Evolutionary conservation across 441 rosid species (phyloP).

Genomic region (Gossypium davidsonii): DNA sequence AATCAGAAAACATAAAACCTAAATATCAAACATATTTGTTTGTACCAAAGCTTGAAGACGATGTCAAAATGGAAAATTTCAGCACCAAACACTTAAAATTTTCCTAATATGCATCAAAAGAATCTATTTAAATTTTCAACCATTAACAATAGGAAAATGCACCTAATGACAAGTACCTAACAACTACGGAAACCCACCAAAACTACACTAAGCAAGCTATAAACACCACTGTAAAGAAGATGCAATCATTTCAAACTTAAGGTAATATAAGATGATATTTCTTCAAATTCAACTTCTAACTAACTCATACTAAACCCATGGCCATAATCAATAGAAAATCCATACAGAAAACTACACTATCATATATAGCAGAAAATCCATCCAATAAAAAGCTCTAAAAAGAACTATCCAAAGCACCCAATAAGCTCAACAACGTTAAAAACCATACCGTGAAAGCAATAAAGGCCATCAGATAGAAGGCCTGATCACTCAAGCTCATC

Average conservation of each 20-base stretch:
- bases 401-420: slow-evolving; percentile 9
- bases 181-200: neutral
- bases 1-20: neutral
- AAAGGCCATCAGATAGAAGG: slow-evolving; percentile 66
- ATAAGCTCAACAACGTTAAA: neutral
- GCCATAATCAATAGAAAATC: neutral
- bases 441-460: slow-evolving; percentile 69
- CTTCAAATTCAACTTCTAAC: neutral
- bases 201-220: neutral
- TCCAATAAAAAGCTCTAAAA: neutral
- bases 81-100: slow-evolving; percentile 1
- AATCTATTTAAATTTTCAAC: neutral
- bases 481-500: slow-evolving; percentile 58
- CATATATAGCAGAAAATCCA: neutral
- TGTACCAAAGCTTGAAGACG: neutral
- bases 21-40: slow-evolving; percentile 13
- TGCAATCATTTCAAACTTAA: neutral
- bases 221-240: neutral
- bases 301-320: neutral
- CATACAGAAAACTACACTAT: neutral
- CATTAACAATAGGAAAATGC: neutral
- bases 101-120: neutral
- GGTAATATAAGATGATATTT: neutral
- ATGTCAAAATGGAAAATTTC: neutral
- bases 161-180: neutral